phyloP scores from a whole-genome alignment of 2,329 filamentous ascomycete species.

The Dactylellina haptotyla region DNA sequence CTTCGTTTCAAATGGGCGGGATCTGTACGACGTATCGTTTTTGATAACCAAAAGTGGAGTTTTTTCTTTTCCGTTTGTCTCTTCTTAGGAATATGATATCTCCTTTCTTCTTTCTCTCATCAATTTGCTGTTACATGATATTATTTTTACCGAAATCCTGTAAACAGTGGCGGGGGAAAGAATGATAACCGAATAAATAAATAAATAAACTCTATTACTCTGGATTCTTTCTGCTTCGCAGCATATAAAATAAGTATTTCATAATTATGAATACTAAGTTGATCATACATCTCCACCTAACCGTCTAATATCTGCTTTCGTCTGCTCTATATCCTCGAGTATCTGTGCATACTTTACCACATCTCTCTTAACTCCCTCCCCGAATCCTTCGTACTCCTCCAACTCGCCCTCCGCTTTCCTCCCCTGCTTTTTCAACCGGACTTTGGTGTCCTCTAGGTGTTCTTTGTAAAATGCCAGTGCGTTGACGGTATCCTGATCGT shows the following conservation, averaged over 20 bases:
- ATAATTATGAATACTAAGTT: not conserved
- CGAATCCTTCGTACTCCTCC: conserved; percentile 52
- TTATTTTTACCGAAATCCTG: not conserved
- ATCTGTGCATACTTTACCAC: conserved; percentile 38
- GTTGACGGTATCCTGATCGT: conserved; percentile 55
- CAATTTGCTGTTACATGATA: not conserved
- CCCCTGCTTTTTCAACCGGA: conserved; percentile 54
- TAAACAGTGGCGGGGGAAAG: not conserved
- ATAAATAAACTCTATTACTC: not conserved
- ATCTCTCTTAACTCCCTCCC: conserved; percentile 35
- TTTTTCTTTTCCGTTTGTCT: not conserved
- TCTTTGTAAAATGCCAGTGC: conserved; percentile 57
- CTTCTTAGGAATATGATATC: not conserved
- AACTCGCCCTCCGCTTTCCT: conserved; percentile 57
- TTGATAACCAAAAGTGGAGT: conserved; percentile 40
- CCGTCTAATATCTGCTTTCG: conserved; percentile 21
- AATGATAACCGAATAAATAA: not conserved
- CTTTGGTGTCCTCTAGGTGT: conserved; percentile 57
- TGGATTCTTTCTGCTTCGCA: not conserved
- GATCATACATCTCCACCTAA: conserved; percentile 19
- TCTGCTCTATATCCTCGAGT: conserved; percentile 29
- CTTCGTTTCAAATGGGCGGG: conserved; percentile 1
- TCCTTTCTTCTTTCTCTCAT: not conserved
- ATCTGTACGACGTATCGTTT: conserved; percentile 10
- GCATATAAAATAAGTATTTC: not conserved